Evolutionary conservation across 208 protist genomes (phyloP).

Genomic region (Leptomonas seymouri): DNA sequence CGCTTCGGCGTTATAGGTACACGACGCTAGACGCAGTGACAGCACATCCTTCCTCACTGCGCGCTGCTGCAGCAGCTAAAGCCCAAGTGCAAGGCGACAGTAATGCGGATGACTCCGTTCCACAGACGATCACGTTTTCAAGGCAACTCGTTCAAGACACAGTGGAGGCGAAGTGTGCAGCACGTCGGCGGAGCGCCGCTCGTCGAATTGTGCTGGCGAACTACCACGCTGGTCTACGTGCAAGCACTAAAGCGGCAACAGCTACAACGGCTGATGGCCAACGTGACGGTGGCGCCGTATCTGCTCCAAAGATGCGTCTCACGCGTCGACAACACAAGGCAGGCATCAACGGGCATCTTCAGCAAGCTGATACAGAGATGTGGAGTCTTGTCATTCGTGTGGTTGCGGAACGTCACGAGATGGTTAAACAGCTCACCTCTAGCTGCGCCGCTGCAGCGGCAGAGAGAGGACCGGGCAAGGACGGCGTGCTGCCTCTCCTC

Average conservation of each 20-base stretch:
- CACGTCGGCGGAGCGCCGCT: conserved; percentile 1
- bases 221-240: not conserved
- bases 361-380: conserved; percentile 2
- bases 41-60: not conserved
- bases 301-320: not conserved
- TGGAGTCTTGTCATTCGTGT: conserved; percentile 20
- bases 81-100: too few relatives aligned
- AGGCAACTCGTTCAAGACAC: not conserved
- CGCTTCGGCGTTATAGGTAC: conserved; percentile 35
- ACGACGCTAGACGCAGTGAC: not conserved
- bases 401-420: conserved; percentile 9
- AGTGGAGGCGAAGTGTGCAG: not conserved
- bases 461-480: not conserved
- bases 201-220: not conserved
- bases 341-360: conserved; percentile 5
- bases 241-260: not conserved
- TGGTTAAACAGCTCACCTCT: conserved; percentile 1
- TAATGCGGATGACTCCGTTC: too few relatives aligned
- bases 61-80: not conserved
- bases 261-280: not conserved
- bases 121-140: too few relatives aligned
- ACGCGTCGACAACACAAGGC: conserved; percentile 14
- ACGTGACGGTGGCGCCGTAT: not conserved
- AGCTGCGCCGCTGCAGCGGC: not conserved
- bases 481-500: conserved; percentile 24